These are phyloP conservation scores for Puccinia horiana DNA, from an alignment of 1,284 basidiomycete genomes.

Conservation along the genomic window DNA sequence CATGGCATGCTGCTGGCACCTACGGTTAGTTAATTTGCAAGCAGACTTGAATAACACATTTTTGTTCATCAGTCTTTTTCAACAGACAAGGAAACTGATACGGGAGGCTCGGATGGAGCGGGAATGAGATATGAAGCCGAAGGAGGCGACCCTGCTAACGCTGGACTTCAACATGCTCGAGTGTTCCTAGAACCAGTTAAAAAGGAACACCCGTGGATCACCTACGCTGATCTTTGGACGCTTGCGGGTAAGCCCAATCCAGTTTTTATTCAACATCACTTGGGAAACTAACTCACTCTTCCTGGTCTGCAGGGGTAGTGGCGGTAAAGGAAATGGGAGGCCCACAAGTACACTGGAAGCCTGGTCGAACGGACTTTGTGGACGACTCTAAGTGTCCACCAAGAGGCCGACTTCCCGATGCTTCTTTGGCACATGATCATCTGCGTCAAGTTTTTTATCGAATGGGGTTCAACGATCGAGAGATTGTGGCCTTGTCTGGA, in stretches of 20 bases:
- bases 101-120: slow-evolving; percentile 63
- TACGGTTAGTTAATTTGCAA: slow-evolving; percentile 54
- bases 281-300: slow-evolving; percentile 53
- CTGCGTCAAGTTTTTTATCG: slow-evolving; percentile 63
- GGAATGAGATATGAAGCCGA: slow-evolving; percentile 62
- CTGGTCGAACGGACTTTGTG: slow-evolving; percentile 62
- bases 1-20: slow-evolving; percentile 64
- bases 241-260: slow-evolving; percentile 49
- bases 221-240: slow-evolving; percentile 62
- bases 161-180: slow-evolving; percentile 63
- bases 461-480: slow-evolving; percentile 64
- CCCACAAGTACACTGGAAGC: slow-evolving; percentile 62
- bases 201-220: slow-evolving; percentile 63
- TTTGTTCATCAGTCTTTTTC: background rate
- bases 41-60: background rate
- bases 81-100: slow-evolving; percentile 57
- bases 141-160: slow-evolving; percentile 53
- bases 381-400: slow-evolving; percentile 59
- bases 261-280: background rate
- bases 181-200: slow-evolving; percentile 63
- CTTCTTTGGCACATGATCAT: slow-evolving; percentile 62
- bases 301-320: slow-evolving; percentile 60
- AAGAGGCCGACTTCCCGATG: slow-evolving; percentile 62
- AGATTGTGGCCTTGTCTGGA: slow-evolving; percentile 65
- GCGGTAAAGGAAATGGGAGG: slow-evolving; percentile 64